Evolutionary conservation across 306 rosid species (phyloP), one percentile per base, ranked within the genome.

Genomic region (Quercus engelmannii): DNA sequence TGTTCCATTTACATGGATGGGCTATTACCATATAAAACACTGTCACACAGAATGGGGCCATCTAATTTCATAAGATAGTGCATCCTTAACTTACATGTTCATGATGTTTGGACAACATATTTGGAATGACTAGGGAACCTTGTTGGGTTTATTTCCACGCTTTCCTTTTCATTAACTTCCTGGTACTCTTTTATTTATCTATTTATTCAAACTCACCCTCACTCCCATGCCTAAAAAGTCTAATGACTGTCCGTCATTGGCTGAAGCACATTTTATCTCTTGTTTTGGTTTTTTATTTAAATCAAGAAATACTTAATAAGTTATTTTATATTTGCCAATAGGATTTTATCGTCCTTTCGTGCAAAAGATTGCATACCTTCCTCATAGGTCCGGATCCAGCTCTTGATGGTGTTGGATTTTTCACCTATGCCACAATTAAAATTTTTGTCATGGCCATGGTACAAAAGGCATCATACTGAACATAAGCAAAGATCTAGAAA

Each of bases 341-440:
- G 77, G 77, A 31, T 54, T 55, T 73, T 67, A 54, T 26, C 73
- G 18, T 20, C 76, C 49, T 62, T 55, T 52, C 31, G 56, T 65
- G 76, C 65, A 75, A 65, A 74, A 46, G 51, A 74, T 76, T 58
- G 17, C 7, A 41, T 82, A 94, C 98, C 97, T 94, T 94, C 89
- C 97, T 90, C 74, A 86, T 71, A 18, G 87, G 77, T 81, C 94
- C 97, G 3, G 98, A 92, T 81, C 93, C 98, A 28, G 67, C 0
- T 89, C 97, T 90, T 67, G 83, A 13, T 18, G 93, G 57, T 76
- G 75, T 81, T 30, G 98, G 92, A 71, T 79, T 85, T 71, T 92
- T 97, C 73, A 91, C 93, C 98, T 94, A 76, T 38, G 67, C 54
- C 69, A 80, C 61, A 78, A 81, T 80, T 33, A 79, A 61, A 85